Evolutionary conservation across 164 flowering plant species (phyloP).

Genomic region (Buxus sempervirens): DNA sequence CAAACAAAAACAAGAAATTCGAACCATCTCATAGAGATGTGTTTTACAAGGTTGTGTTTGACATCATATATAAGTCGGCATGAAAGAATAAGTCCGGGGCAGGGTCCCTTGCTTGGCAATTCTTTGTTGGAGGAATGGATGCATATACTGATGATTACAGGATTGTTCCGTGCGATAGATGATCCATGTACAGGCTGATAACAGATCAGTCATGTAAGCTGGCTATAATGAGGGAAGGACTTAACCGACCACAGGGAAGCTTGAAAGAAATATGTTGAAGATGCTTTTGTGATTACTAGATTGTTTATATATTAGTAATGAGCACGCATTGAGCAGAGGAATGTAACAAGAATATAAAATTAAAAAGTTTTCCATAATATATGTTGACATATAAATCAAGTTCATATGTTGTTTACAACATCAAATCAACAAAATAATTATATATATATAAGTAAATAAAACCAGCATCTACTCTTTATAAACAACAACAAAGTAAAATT

Average conservation of each 20-base stretch:
- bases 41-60: slow-evolving; percentile 44
- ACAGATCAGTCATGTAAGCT: slow-evolving; percentile 68
- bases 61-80: slow-evolving; percentile 67
- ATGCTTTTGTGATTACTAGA: slow-evolving; percentile 4
- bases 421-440: too few species aligned
- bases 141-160: slow-evolving; percentile 74
- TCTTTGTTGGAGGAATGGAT: slow-evolving; percentile 80
- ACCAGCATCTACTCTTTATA: too few species aligned
- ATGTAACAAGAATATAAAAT: too few species aligned
- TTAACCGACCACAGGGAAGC: slow-evolving; percentile 15
- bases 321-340: too few species aligned
- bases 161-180: slow-evolving; percentile 74
- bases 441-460: too few species aligned
- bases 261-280: slow-evolving; percentile 42
- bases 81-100: slow-evolving; percentile 63
- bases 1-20: slow-evolving; percentile 52
- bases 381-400: too few species aligned
- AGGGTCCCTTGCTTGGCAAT: slow-evolving; percentile 83
- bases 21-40: slow-evolving; percentile 55
- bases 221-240: slow-evolving; percentile 32
- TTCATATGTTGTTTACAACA: too few species aligned
- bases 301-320: too few species aligned
- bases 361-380: too few species aligned
- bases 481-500: too few species aligned
- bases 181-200: slow-evolving; percentile 41